Evolutionary conservation across 2,329 filamentous ascomycete species (phyloP).

Genomic region (Fusarium floridanum): DNA sequence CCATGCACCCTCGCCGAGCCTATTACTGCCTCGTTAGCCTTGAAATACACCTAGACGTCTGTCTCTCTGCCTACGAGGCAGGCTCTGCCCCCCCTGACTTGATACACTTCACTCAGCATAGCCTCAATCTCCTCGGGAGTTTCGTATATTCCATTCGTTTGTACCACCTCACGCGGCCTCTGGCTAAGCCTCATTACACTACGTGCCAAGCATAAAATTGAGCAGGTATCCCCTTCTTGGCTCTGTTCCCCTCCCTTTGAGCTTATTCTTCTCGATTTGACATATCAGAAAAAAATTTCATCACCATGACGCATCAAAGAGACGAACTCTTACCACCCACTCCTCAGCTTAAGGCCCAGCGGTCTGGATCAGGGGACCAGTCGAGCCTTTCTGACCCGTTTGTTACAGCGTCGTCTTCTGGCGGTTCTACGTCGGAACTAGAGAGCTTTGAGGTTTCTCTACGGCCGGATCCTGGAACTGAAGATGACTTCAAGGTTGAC

Average conservation of each 20-base stretch:
- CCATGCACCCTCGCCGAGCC: not conserved
- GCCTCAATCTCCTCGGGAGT: not conserved
- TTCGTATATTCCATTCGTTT: not conserved
- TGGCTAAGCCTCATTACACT: not conserved
- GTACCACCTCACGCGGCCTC: not conserved
- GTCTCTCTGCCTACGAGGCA: not conserved
- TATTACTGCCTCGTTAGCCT: not conserved
- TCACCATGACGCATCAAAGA: not conserved
- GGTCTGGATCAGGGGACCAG: not conserved
- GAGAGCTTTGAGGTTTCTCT: not conserved
- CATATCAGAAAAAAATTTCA: not conserved
- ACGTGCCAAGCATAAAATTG: not conserved
- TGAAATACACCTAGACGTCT: not conserved
- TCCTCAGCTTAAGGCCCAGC: too few relatives aligned
- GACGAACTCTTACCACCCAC: not conserved
- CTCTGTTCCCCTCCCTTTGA: not conserved
- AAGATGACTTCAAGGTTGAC: not conserved
- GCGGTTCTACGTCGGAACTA: not conserved
- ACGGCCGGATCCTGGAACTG: not conserved
- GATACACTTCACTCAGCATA: not conserved
- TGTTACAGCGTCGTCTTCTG: not conserved
- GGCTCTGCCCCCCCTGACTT: not conserved
- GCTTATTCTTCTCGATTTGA: not conserved
- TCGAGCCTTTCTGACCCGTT: not conserved
- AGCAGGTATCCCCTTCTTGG: not conserved